Evolutionary conservation across 306 rosid species (phyloP).

Genomic region (Cicer yamashitae): DNA sequence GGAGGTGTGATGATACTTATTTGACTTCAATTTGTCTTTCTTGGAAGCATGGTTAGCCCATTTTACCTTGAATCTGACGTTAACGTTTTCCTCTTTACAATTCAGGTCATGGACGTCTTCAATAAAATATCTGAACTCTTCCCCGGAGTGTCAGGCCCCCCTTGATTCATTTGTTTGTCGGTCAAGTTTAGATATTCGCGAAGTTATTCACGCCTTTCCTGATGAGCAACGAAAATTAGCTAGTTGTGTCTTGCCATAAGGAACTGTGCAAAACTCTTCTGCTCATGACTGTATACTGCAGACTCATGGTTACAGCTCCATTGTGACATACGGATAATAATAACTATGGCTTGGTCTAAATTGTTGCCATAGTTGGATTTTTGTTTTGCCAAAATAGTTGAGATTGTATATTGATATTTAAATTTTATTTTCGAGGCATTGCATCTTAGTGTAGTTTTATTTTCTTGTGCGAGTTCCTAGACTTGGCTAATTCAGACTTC

Average conservation of each 20-base stretch:
- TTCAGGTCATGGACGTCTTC: constrained; percentile 94
- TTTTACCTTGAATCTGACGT: background rate
- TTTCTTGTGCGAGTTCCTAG: constrained; percentile 37
- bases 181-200: background rate
- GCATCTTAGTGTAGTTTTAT: constrained; percentile 30
- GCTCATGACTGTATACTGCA: constrained; percentile 33
- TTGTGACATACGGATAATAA: constrained; percentile 40
- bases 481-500: background rate
- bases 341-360: constrained; percentile 35
- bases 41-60: constrained; percentile 12
- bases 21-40: constrained; percentile 35
- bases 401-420: constrained; percentile 42
- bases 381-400: constrained; percentile 45
- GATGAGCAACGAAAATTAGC: constrained; percentile 35
- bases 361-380: constrained; percentile 39
- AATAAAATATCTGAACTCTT: constrained; percentile 93
- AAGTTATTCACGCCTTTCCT: constrained; percentile 19
- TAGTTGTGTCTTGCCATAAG: constrained; percentile 28
- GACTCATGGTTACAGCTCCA: constrained; percentile 41
- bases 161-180: constrained; percentile 51
- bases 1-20: constrained; percentile 66
- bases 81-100: background rate
- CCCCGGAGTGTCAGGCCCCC: constrained; percentile 83
- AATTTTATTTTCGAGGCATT: constrained; percentile 16
- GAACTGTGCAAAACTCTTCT: constrained; percentile 29